Conservation (phyloP, 2,329 filamentous ascomycete genomes). For the Daldinia eschscholtzii region DNA sequence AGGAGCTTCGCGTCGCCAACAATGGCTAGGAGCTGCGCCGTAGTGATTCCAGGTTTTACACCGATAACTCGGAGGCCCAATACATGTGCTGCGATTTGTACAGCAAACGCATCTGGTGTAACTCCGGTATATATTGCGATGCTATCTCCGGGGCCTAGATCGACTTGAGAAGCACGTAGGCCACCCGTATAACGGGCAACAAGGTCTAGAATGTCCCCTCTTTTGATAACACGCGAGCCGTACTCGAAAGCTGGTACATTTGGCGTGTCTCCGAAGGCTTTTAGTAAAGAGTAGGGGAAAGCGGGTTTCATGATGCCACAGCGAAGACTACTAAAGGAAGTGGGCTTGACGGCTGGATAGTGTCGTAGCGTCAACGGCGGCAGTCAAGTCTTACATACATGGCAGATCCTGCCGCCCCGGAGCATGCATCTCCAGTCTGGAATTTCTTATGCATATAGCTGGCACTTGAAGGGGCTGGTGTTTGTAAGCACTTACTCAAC, state of each 20-base stretch:
- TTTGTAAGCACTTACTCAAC: slow-evolving; percentile 33
- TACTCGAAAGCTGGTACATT: slow-evolving; percentile 24
- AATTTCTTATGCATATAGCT: background rate
- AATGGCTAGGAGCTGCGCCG: slow-evolving; percentile 3
- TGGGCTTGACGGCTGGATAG: background rate
- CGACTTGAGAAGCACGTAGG: slow-evolving; percentile 7
- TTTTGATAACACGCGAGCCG: slow-evolving; percentile 15
- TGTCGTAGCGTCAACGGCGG: background rate
- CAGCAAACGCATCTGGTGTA: slow-evolving; percentile 27
- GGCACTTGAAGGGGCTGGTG: slow-evolving; percentile 11
- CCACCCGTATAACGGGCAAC: slow-evolving; percentile 21
- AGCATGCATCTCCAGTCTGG: background rate
- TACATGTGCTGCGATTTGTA: slow-evolving; percentile 27
- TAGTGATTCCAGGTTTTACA: slow-evolving; percentile 19
- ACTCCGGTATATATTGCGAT: slow-evolving; percentile 25
- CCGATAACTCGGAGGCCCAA: slow-evolving; percentile 21
- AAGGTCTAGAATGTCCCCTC: slow-evolving; percentile 17
- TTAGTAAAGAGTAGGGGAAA: slow-evolving; percentile 22
- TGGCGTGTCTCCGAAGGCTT: slow-evolving; percentile 12
- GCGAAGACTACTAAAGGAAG: background rate
- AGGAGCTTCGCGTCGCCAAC: slow-evolving; percentile 12
- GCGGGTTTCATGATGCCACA: background rate
- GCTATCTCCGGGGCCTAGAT: slow-evolving; percentile 5
- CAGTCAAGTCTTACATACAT: slow-evolving; percentile 11
- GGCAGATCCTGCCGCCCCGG: background rate